Evolutionary conservation across 2,329 filamentous ascomycete species (phyloP).

Genomic region (Colletotrichum gigasporum): DNA sequence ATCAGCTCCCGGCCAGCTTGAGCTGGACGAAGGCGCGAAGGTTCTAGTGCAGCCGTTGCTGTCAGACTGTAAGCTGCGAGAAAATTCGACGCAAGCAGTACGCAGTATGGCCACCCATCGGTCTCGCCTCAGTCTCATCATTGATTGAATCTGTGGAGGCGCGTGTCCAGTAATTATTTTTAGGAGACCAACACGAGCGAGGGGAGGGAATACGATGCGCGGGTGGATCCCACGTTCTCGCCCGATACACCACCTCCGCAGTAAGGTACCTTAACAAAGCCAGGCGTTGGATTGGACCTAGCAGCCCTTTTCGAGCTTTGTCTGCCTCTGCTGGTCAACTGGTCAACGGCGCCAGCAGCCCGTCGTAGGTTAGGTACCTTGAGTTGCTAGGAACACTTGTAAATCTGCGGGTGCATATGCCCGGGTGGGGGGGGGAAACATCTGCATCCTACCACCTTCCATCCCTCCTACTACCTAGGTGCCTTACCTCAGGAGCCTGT

Average conservation of each 20-base stretch:
- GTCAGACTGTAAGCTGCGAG: too few species aligned
- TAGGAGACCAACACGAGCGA: slow-evolving; percentile 28
- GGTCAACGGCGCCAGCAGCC: slow-evolving; percentile 9
- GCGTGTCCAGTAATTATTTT: slow-evolving; percentile 26
- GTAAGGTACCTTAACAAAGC: neutral
- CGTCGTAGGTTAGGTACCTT: neutral
- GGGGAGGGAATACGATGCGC: slow-evolving; percentile 26
- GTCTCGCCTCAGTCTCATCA: slow-evolving; percentile 20
- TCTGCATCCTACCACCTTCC: too few species aligned
- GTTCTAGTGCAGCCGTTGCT: neutral
- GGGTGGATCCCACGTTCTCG: slow-evolving; percentile 16
- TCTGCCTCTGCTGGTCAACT: neutral
- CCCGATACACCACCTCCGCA: neutral
- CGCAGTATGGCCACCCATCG: neutral
- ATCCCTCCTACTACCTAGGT: too few species aligned
- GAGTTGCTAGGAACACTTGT: neutral
- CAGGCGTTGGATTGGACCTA: neutral
- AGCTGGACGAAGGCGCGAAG: neutral
- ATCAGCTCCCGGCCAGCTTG: neutral
- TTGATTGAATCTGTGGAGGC: slow-evolving; percentile 26
- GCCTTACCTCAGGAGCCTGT: too few species aligned
- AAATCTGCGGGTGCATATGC: too few species aligned
- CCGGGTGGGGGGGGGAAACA: too few species aligned
- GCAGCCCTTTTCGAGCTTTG: neutral
- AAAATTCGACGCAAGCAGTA: neutral